Base-by-base conservation (phyloP, 192 early-diverging fungal genomes). In the Physocladia obscura region DNA sequence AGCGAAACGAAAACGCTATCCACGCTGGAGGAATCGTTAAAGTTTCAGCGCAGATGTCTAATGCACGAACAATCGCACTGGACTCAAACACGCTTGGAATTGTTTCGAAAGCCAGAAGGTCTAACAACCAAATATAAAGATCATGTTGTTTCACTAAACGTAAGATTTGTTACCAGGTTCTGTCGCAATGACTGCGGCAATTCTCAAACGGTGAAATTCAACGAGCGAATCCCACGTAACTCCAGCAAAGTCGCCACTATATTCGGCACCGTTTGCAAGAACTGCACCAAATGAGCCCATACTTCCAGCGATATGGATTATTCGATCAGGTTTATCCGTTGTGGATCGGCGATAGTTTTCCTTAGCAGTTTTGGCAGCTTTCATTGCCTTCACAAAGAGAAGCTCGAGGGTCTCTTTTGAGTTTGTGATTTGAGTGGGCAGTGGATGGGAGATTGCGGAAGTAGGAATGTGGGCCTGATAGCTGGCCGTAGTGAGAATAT, bases 101-200 rank as follows among this genome's bases (percentile, higher is more conserved):
- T 0, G 90, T 91, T 68, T 91, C 90, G 57, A 91, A 83, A 3
- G 87, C 76, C 30, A 91, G 62, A 0, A 91, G 63, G 68, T 91
- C 89, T 35, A 84, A 61, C 27, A n/a, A n/a, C n/a, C n/a, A n/a
- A n/a, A n/a, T n/a, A n/a, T n/a, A n/a, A n/a, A n/a, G n/a, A n/a
- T n/a, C 17, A n/a, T 1, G 27, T 57, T 32, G 1, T 17, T 69
- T 58, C 56, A 37, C 37, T n/a, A 35, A 35, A 36, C 31, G 34
- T 11, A 1, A n/a, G 5, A 62, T 26, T 38, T 27, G 27, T n/a
- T 27, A 70, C 69, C 69, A 32, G 70, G 70, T 17, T 55, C 8
- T 19, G 59, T 35, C 34, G n/a, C 17, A 21, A 40, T 31, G 1
- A 59, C 49, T 37, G 81, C 58, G 15, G 69, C 26, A 36, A 91